These are phyloP conservation scores for Sanghuangporus sanghuang DNA, from an alignment of 1,284 basidiomycete species.

Conservation along the genomic window DNA sequence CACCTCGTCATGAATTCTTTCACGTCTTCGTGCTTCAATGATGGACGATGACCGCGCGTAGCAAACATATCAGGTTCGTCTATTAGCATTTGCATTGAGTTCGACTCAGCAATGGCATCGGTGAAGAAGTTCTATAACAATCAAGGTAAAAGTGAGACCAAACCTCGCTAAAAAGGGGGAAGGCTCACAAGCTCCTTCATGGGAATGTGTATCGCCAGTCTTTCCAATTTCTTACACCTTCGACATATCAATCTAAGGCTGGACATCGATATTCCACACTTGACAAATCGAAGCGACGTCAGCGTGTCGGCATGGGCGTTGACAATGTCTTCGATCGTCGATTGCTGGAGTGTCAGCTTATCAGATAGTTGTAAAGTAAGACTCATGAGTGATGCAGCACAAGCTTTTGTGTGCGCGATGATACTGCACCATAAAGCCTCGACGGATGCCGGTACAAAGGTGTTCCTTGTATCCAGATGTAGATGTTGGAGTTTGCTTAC, in stretches of 20 bases:
- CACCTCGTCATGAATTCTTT: constrained; percentile 37
- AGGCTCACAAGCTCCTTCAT: constrained; percentile 44
- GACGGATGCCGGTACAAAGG: neutral
- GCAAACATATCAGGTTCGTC: constrained; percentile 42
- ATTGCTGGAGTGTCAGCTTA: constrained; percentile 31
- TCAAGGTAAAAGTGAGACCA: neutral
- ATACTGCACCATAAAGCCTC: constrained; percentile 4
- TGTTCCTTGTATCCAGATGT: constrained; percentile 7
- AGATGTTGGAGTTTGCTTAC: constrained; percentile 1
- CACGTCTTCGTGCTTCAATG: constrained; percentile 39
- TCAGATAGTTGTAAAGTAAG: constrained; percentile 48
- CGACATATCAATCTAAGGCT: constrained; percentile 38
- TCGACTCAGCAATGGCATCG: constrained; percentile 33
- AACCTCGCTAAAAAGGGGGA: neutral
- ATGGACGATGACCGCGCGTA: constrained; percentile 37
- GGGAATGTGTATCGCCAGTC: constrained; percentile 45
- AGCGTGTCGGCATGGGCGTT: constrained; percentile 41
- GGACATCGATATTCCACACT: constrained; percentile 37
- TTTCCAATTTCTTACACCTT: constrained; percentile 41
- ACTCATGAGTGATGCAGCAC: constrained; percentile 33
- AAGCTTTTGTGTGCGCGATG: neutral
- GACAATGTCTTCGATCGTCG: constrained; percentile 40
- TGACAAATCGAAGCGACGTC: constrained; percentile 40
- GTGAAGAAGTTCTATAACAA: constrained; percentile 25
- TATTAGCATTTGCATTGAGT: constrained; percentile 40